Evolutionary conservation across 495 filamentous ascomycete genomes (phyloP), one percentile per base, ranked within the genome.

Genomic region (Choiromyces venosus): DNA sequence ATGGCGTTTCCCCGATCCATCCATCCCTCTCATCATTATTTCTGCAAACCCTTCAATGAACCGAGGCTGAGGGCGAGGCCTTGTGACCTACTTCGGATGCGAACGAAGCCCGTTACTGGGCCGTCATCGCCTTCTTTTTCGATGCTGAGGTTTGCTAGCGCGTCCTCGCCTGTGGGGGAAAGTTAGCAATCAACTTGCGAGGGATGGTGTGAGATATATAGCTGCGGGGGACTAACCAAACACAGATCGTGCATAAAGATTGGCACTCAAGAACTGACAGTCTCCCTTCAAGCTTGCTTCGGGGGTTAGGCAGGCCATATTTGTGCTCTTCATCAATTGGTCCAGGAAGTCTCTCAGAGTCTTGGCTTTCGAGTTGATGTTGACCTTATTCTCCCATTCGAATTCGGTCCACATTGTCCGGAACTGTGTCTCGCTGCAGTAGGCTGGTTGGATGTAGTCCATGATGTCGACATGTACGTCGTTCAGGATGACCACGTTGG

Each of bases 321-420:
- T 98, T 66, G 96, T 99, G 82, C 90, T 93, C 65, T 93, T 92
- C 96, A 97, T 97, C 77, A 99, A 86, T 81, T 96, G 91, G 78
- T 92, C 89, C 71, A 99, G 85, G 88, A 98, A 99, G 14, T 96
- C 94, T 66, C 96, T 88, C 69, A 99, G 86, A 38, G 86, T 91
- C 87, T 96, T 96, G 76, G 93, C 93, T 86, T 97, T 97, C 76
- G 91, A 93, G 83, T 96, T 97, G 84, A 98, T 98, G 85, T 98
- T 98, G 81, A 99, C 95, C 88, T 99, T 99, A 86, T 99, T 99
- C 86, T 99, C 96, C 96, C 96, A 99, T 83, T 99, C 96, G 75
- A 99, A 99, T 80, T 99, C 96, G 40, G 96, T 98, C 96, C 96
- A 99, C 96, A 99, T 99, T 35, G 93, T 96, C 44, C 96, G 88